Conservation (phyloP, 805 yeast genomes). For the Metschnikowia henanensis region DNA sequence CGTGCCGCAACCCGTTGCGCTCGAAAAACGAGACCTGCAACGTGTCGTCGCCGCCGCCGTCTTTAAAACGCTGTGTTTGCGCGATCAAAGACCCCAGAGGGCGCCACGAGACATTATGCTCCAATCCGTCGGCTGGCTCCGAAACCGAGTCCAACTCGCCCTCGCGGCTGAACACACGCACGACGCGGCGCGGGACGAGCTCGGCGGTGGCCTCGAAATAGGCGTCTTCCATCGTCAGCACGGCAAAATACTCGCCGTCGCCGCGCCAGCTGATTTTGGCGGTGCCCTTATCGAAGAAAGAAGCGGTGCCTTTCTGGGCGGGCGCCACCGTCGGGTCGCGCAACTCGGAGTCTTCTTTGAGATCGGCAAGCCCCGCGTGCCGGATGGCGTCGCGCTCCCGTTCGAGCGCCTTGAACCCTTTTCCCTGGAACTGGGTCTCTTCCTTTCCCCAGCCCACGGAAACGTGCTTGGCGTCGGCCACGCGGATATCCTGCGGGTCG, state of each 20-base stretch:
- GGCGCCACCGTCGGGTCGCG: conserved; percentile 88
- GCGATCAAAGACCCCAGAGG: conserved; percentile 91
- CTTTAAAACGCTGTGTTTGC: conserved; percentile 65
- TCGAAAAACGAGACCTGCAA: conserved; percentile 78
- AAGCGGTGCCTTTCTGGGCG: conserved; percentile 65
- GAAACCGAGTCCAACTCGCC: conserved; percentile 80
- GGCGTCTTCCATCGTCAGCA: conserved; percentile 60
- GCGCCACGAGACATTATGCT: conserved; percentile 77
- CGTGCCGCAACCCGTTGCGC: conserved; percentile 89
- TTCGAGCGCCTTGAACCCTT: conserved; percentile 81
- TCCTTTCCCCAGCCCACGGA: conserved; percentile 98
- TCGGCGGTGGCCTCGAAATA: conserved; percentile 40
- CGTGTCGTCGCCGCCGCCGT: conserved; percentile 49
- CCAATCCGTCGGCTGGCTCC: conserved; percentile 86
- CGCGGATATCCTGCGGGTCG: conserved; percentile 57
- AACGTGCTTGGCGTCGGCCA: conserved; percentile 71
- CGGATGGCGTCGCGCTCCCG: conserved; percentile 54
- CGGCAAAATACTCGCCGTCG: conserved; percentile 81
- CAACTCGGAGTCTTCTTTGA: conserved; percentile 54
- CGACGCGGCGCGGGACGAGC: conserved; percentile 59
- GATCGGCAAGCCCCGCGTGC: conserved; percentile 63
- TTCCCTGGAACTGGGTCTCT: conserved; percentile 96
- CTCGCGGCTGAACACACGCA: conserved; percentile 79
- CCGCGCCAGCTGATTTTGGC: conserved; percentile 88
- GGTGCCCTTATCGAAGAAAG: conserved; percentile 51